Conservation (phyloP, 805 yeast species). For the Hanseniaspora nectarophila region DNA sequence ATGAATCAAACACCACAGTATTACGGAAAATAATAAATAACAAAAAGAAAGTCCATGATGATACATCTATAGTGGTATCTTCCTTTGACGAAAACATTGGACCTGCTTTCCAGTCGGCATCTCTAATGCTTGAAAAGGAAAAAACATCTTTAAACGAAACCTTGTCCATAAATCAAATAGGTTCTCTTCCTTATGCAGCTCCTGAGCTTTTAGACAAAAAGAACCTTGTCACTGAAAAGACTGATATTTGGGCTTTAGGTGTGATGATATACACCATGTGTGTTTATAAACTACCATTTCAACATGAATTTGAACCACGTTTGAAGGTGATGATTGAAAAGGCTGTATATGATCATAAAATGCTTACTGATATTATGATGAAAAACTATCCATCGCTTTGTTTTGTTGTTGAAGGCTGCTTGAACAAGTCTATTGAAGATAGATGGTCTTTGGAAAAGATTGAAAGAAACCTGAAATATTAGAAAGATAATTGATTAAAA, state of each 20-base stretch:
- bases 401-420: constrained; percentile 40
- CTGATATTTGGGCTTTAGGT: constrained; percentile 90
- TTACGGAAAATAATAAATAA: constrained; percentile 23
- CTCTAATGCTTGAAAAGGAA: constrained; percentile 8
- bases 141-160: not conserved
- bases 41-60: constrained; percentile 27
- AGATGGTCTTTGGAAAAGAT: constrained; percentile 41
- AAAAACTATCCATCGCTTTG: constrained; percentile 20
- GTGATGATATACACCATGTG: constrained; percentile 62
- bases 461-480: constrained; percentile 2
- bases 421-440: constrained; percentile 39
- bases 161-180: constrained; percentile 43
- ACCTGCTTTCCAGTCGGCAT: constrained; percentile 22
- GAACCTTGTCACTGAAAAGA: constrained; percentile 19
- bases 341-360: constrained; percentile 44
- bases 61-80: constrained; percentile 25
- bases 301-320: constrained; percentile 72
- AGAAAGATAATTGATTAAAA: not conserved
- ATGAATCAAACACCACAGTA: not conserved
- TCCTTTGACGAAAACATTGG: constrained; percentile 24
- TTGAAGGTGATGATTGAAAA: constrained; percentile 59
- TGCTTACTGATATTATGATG: constrained; percentile 18
- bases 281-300: constrained; percentile 67
- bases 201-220: constrained; percentile 55
- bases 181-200: constrained; percentile 84